Evolutionary conservation across 345 rosid genomes (phyloP).

Genomic region (Brassica napus): Da-Ae NC_063451.1:32479001-32479500

Average conservation of each 20-base stretch:
- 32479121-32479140: not conserved
- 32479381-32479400: slow-evolving; percentile 99
- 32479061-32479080: slow-evolving; percentile 29
- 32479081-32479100: not conserved
- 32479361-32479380: slow-evolving; percentile 97
- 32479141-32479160: slow-evolving; percentile 14
- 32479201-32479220: slow-evolving; percentile 97
- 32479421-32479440: slow-evolving; percentile 1
- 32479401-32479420: slow-evolving; percentile 49
- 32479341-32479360: slow-evolving; percentile 94
- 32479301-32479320: not conserved
- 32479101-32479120: not conserved
- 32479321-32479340: slow-evolving; percentile 62
- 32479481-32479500: slow-evolving; percentile 14
- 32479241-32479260: slow-evolving; percentile 99
- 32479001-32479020: not conserved
- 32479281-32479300: not conserved
- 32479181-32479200: slow-evolving; percentile 85
- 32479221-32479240: slow-evolving; percentile 91
- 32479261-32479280: slow-evolving; percentile 31
- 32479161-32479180: slow-evolving; percentile 47
- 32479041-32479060: not conserved
- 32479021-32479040: not conserved
- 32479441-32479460: slow-evolving; percentile 7
- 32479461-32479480: not conserved